Conservation (phyloP, 352 stramenopile genomes). For the Pythium biforme region DNA sequence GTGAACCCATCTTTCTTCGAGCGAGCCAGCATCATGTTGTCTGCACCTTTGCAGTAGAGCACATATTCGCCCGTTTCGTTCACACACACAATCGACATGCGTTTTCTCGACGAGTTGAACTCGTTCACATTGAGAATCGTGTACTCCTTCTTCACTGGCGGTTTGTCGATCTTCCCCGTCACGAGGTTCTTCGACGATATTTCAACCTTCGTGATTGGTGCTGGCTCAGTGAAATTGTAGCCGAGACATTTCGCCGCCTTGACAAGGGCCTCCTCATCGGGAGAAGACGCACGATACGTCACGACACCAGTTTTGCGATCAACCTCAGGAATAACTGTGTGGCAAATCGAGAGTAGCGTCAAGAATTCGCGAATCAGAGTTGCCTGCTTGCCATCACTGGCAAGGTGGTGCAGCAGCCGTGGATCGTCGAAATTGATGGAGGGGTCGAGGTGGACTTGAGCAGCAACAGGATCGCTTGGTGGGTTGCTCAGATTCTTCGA, state of each 20-base stretch:
- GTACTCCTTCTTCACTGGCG: conserved; percentile 29
- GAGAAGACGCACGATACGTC: conserved; percentile 54
- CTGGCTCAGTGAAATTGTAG: conserved; percentile 57
- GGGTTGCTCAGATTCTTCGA: conserved; percentile 2
- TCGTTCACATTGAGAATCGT: conserved; percentile 81
- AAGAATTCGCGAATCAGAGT: conserved; percentile 60
- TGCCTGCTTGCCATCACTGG: conserved; percentile 32
- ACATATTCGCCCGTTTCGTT: conserved; percentile 45
- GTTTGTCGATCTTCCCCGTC: conserved; percentile 15
- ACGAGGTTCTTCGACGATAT: conserved; percentile 38
- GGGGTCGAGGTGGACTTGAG: conserved; percentile 53
- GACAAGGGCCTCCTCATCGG: conserved; percentile 68
- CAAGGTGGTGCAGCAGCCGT: conserved; percentile 33
- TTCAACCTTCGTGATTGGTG: conserved; percentile 49
- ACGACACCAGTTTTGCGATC: conserved; percentile 58
- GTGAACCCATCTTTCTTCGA: conserved; percentile 21
- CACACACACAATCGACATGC: conserved; percentile 96
- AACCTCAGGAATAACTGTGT: conserved; percentile 62
- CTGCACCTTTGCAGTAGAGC: conserved; percentile 80
- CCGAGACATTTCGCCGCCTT: conserved; percentile 60
- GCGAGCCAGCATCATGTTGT: conserved; percentile 83
- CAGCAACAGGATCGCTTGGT: conserved; percentile 23
- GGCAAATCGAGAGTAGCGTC: conserved; percentile 53
- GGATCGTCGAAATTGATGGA: conserved; percentile 62
- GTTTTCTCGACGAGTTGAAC: conserved; percentile 94